Evolutionary conservation across 164 flowering plant species (phyloP).

Genomic region (Dillenia turbinata): DNA sequence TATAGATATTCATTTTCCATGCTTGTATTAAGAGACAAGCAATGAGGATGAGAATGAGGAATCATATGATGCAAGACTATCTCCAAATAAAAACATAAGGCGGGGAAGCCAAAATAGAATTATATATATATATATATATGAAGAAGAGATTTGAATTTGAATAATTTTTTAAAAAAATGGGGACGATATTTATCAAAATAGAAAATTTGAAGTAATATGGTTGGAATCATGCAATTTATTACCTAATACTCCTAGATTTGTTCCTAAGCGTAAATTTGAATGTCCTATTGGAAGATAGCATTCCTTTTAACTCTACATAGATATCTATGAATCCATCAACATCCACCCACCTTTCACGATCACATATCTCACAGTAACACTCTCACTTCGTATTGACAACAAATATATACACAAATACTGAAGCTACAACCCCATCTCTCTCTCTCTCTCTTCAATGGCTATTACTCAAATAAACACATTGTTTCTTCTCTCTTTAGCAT

Average conservation of each 20-base stretch:
- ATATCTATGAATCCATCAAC: slow-evolving; percentile 10
- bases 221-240: no score
- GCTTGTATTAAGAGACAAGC: no score
- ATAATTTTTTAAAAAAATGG: background rate
- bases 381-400: background rate
- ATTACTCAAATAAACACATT: no score
- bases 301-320: background rate
- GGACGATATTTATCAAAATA: background rate
- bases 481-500: slow-evolving; percentile 15
- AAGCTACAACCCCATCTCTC: slow-evolving; percentile 4
- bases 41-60: no score
- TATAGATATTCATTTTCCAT: no score
- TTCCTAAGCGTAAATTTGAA: background rate
- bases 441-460: slow-evolving; percentile 12
- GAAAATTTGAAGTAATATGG: no score
- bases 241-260: background rate
- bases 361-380: background rate
- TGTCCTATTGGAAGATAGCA: background rate
- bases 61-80: no score
- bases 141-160: no score
- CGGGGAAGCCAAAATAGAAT: no score
- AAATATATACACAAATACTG: background rate
- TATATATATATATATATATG: background rate
- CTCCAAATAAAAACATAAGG: no score
- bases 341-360: background rate